phyloP scores from a whole-genome alignment of 2,329 filamentous ascomycete species.

The Colletotrichum lentis region DNA sequence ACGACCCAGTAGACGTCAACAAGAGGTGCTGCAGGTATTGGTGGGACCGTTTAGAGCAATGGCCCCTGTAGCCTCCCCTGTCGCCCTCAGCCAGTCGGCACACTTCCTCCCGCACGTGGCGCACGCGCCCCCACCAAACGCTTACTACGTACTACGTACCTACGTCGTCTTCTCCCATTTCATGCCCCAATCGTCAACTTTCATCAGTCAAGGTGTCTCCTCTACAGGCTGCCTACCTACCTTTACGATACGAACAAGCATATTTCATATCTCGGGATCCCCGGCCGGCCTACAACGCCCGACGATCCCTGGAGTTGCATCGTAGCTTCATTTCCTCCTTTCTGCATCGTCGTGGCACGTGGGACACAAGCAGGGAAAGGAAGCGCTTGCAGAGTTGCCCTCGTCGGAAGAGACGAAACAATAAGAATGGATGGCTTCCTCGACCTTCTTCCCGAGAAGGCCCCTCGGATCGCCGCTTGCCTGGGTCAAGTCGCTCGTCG shows the following conservation, averaged over 20 bases:
- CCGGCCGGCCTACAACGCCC: background rate
- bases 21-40: too few relatives aligned
- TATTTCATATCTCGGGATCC: background rate
- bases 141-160: too few relatives aligned
- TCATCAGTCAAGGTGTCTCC: constrained; percentile 11
- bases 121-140: constrained; percentile 25
- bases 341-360: background rate
- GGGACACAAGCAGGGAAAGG: background rate
- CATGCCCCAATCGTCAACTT: constrained; percentile 3
- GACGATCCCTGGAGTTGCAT: constrained; percentile 14
- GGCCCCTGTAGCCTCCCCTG: constrained; percentile 22
- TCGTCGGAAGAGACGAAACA: background rate
- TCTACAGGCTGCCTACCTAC: too few relatives aligned
- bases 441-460: constrained; percentile 23
- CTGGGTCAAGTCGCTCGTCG: constrained; percentile 35
- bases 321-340: background rate
- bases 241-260: background rate
- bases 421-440: constrained; percentile 38
- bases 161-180: constrained; percentile 13
- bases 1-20: too few relatives aligned
- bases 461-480: constrained; percentile 28
- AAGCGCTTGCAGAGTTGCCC: background rate
- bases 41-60: constrained; percentile 7
- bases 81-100: constrained; percentile 34
- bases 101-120: constrained; percentile 35